phyloP scores from a whole-genome alignment of 805 yeast genomes.

The Candida broadrunensis region DNA sequence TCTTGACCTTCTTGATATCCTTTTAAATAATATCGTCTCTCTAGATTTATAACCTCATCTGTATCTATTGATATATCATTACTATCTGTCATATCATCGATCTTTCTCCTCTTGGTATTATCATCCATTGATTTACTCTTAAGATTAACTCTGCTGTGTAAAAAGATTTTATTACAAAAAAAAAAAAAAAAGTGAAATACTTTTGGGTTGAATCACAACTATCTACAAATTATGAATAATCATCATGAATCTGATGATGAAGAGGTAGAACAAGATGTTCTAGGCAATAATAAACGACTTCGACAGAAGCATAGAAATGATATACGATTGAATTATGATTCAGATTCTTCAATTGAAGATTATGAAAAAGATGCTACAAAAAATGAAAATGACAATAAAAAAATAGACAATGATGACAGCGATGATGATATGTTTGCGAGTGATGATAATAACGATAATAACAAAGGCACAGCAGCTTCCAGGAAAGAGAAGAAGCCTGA shows the following conservation, averaged over 20 bases:
- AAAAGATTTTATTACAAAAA: no score
- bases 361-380: conserved; percentile 9
- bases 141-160: no score
- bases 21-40: conserved; percentile 56
- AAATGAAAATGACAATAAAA: conserved; percentile 10
- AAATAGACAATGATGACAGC: conserved; percentile 4
- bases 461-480: neutral
- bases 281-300: conserved; percentile 4
- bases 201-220: no score
- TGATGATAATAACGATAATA: no score
- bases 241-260: neutral
- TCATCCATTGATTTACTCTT: no score
- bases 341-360: conserved; percentile 21
- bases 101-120: conserved; percentile 1
- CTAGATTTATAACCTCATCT: conserved; percentile 54
- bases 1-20: conserved; percentile 72
- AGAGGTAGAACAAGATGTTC: conserved; percentile 1
- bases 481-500: neutral
- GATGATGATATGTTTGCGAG: conserved; percentile 13
- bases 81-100: conserved; percentile 9
- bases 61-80: conserved; percentile 40
- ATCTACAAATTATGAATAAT: no score
- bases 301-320: conserved; percentile 14
- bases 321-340: conserved; percentile 18
- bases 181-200: no score